A percentile compares a stretch with the other conserved stretches of the same genome.
Evolutionary conservation across 805 yeast genomes (phyloP).

Genomic region (Yarrowia sp.): DNA sequence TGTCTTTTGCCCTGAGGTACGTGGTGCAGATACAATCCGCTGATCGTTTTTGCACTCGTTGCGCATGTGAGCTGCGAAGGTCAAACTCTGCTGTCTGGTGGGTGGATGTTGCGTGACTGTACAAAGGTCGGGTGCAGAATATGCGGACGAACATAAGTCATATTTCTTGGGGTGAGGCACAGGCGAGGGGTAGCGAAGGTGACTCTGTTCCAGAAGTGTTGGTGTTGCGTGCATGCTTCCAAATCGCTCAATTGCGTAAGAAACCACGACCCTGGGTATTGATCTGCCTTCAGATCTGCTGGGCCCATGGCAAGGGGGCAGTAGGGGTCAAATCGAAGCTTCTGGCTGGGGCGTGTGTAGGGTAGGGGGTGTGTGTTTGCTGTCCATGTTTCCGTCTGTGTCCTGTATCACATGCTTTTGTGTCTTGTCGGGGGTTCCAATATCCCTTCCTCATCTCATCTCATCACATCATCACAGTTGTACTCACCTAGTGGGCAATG

Average conservation of each 20-base stretch:
- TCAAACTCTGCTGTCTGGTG: not conserved
- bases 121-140: not conserved
- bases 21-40: conserved; percentile 2
- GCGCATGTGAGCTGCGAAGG: not conserved
- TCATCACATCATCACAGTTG: not conserved
- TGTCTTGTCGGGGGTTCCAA: too few relatives aligned
- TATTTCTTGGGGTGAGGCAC: not conserved
- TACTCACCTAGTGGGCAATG: conserved; percentile 23
- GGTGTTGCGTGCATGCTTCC: not conserved
- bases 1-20: not conserved
- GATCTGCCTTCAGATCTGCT: not conserved
- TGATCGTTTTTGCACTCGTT: not conserved
- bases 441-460: too few relatives aligned
- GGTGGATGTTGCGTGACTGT: not conserved
- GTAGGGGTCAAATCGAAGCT: not conserved
- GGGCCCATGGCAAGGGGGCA: not conserved
- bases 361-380: not conserved
- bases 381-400: not conserved
- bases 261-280: not conserved
- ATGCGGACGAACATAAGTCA: too few relatives aligned
- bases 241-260: not conserved
- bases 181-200: not conserved
- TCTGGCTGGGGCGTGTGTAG: not conserved
- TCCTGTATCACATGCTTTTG: not conserved
- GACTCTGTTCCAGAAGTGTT: not conserved